Evolutionary conservation across 495 filamentous ascomycete genomes (phyloP), one percentile per base, ranked within the genome.

Genomic region (Corynascus novoguineensis): DNA sequence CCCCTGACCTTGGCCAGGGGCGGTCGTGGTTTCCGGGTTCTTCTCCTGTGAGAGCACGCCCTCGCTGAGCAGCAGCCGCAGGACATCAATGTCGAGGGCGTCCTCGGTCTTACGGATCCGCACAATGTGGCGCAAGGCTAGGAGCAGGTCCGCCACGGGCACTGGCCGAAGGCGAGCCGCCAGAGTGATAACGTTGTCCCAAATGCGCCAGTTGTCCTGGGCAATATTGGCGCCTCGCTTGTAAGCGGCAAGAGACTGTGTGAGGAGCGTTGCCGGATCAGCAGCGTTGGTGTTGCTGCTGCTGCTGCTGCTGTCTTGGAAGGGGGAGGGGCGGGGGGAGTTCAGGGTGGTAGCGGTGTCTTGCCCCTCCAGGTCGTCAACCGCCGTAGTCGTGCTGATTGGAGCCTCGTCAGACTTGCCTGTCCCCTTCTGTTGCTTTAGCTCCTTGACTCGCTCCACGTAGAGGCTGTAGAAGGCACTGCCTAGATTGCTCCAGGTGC

Each of bases 401-500:
- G 35, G 6, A 2, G 3, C 19, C 5, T 35, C 15, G 3, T 46
- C 55, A 5, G 63, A 55, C 17, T 73, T 63, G 3, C 38, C 55
- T 5, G 62, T 55, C 17, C 73, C 62, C 44, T 62, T 66, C 22
- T 66, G 59, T 10, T 60, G 46, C 27, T 73, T 70, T 21, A 64
- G 58, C 48, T 78, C 75, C 44, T 74, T 68, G 1, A 75, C 59
- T 0, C 70, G 62, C 53, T 79, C 70, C 38, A 71, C 61, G 51
- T 75, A 67, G 62, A 72, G 59, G 58, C 69, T 69, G 64, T 76
- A 59, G 53, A 96, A 80, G 0, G 92, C 85, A 0, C 87, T 90
- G 5, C 90, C 93, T 12, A 99, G 82, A 62, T 97, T 99, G 58
- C 87, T 93, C 89, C 92, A 99, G 3, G 89, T 88, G 60, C 96